Evolutionary conservation across 1,284 basidiomycete species (phyloP), one percentile per base, ranked within the genome.

Genomic region (Cystobasidium pallidum): DNA sequence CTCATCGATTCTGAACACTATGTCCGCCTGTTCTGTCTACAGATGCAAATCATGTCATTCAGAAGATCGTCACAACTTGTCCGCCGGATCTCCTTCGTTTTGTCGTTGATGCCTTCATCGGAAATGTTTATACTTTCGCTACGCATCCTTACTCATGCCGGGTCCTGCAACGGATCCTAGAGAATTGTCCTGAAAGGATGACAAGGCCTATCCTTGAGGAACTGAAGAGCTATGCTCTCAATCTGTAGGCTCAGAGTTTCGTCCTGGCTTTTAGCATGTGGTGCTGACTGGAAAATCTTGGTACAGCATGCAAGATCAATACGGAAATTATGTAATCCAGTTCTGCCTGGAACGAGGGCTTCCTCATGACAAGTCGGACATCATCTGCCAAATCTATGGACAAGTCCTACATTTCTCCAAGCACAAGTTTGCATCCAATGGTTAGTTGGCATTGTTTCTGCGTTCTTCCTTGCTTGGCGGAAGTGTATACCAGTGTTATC

Each of bases 351-450:
- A 92, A 78, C 86, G 90, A 67, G 93, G 93, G 1, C 84, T 85
- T 73, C 82, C 84, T 2, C 84, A 86, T 10, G 94, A 98, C 80
- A 86, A 87, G 62, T 83, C 84, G 7, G 82, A 85, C 70, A 87
- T 97, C 58, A 85, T 96, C 71, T 81, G 82, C 11, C 87, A 88
- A 78, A 86, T 97, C 72, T 87, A 86, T 26, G 91, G 92, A 1
- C 88, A 90, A 77, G 86, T 99, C 79, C 81, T 94, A 39, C 83
- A 85, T 74, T 87, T 82, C 39, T 76, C 78, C 1, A 86, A 88
- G 58, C 94, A 97, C 83, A 98, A 98, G 81, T 98, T 95, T 79
- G 94, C 95, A 0, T 94, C 91, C 4, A 99, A 99, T 78, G 96
- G 99, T 21, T 91, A 92, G 81, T 80, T 19, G 7, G 17, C 10